Evolutionary conservation across 108 stramenopile species (phyloP).

Genomic region (Ochromonas danica): DNA sequence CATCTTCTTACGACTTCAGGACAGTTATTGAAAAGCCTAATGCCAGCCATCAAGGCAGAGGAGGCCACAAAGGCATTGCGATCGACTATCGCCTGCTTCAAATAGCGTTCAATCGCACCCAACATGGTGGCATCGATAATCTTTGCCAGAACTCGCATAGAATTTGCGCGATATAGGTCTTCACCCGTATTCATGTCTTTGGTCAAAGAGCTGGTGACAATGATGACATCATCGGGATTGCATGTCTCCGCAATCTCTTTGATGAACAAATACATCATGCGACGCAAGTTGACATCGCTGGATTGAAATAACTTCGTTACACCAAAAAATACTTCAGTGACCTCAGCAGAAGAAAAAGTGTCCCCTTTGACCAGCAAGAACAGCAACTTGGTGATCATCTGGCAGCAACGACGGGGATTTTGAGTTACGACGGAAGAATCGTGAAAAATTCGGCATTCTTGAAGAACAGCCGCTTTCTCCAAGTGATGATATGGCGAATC

Average conservation of each 20-base stretch:
- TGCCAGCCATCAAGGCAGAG: conserved; percentile 81
- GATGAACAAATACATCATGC: conserved; percentile 82
- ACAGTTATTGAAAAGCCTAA: conserved; percentile 41
- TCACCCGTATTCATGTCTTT: conserved; percentile 99
- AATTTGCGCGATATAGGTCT: conserved; percentile 96
- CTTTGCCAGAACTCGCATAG: conserved; percentile 88
- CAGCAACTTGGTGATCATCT: conserved; percentile 94
- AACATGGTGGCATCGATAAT: conserved; percentile 98
- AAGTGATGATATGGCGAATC: conserved; percentile 80
- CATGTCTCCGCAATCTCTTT: conserved; percentile 98
- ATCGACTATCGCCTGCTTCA: conserved; percentile 98
- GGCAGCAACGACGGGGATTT: conserved; percentile 91
- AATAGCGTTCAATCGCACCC: conserved; percentile 94
- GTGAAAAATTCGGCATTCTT: conserved; percentile 95
- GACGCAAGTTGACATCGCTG: conserved; percentile 54
- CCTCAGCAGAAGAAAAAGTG: conserved; percentile 47
- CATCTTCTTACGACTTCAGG: conserved; percentile 55
- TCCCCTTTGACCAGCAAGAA: conserved; percentile 61
- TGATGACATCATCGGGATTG: conserved; percentile 97
- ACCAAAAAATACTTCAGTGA: conserved; percentile 96
- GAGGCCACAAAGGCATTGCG: conserved; percentile 86
- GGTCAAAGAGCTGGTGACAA: conserved; percentile 91
- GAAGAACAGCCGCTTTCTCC: conserved; percentile 94
- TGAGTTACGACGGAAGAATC: conserved; percentile 90
- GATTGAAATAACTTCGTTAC: conserved; percentile 99